Percentiles rank a stretch among this genome's conserved stretches.
phyloP scores from a whole-genome alignment of 768 basidiomycete genomes.

The Gloeophyllum trabeum region DNA sequence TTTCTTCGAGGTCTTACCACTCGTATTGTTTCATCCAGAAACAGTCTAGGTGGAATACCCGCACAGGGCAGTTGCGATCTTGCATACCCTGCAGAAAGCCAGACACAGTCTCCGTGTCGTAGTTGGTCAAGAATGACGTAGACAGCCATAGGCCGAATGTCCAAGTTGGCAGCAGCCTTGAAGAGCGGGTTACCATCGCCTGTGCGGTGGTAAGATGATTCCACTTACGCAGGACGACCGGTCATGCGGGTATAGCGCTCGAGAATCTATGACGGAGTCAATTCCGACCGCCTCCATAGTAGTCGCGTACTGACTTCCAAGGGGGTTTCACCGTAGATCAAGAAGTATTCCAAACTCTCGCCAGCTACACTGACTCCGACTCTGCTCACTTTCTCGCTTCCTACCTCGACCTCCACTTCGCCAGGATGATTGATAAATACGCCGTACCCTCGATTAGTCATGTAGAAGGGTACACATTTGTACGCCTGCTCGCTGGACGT shows the following conservation, averaged over 20 bases:
- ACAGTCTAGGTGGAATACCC: conserved; percentile 70
- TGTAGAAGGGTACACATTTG: conserved; percentile 59
- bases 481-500: conserved; percentile 61
- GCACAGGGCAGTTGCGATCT: conserved; percentile 46
- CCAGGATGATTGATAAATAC: conserved; percentile 70
- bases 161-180: conserved; percentile 57
- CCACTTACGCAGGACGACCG: conserved; percentile 43
- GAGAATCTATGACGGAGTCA: conserved; percentile 43
- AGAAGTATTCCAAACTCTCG: conserved; percentile 54
- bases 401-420: conserved; percentile 67
- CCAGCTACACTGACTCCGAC: conserved; percentile 56
- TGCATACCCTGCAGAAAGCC: conserved; percentile 64
- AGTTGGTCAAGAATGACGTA: conserved; percentile 57
- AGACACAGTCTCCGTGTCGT: conserved; percentile 36
- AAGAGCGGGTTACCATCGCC: conserved; percentile 13
- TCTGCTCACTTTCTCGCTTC: conserved; percentile 52
- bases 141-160: conserved; percentile 72
- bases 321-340: conserved; percentile 61
- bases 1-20: conserved; percentile 27
- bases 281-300: neutral
- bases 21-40: conserved; percentile 71
- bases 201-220: conserved; percentile 6
- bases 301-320: conserved; percentile 33
- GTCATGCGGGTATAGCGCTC: conserved; percentile 51
- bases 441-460: conserved; percentile 62